Evolutionary conservation across 768 basidiomycete species (phyloP).

Genomic region (Mycena haematopus): DNA sequence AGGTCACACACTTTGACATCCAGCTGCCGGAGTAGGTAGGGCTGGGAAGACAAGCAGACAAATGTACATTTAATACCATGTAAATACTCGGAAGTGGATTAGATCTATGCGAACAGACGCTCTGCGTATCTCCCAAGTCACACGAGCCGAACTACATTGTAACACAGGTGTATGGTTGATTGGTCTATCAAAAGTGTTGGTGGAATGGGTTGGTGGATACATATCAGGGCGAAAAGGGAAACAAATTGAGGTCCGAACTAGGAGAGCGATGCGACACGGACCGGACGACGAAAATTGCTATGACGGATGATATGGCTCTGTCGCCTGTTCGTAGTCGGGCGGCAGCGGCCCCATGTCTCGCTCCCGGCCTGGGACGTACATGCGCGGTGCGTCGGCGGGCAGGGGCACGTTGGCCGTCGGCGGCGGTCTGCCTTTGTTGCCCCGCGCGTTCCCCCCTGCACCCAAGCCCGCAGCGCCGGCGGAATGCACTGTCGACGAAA

Average conservation of each 20-base stretch:
- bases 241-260: background rate
- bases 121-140: background rate
- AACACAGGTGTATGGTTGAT: no score
- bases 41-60: background rate
- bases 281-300: no score
- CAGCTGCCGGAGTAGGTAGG: slow-evolving; percentile 39
- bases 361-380: slow-evolving; percentile 24
- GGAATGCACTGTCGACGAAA: slow-evolving; percentile 12
- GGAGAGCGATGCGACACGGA: no score
- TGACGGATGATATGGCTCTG: background rate
- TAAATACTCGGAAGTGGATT: background rate
- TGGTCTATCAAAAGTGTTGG: no score
- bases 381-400: slow-evolving; percentile 15
- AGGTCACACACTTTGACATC: slow-evolving; percentile 80
- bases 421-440: slow-evolving; percentile 16
- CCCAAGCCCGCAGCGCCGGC: slow-evolving; percentile 21
- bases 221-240: background rate
- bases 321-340: slow-evolving; percentile 27
- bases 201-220: no score
- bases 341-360: slow-evolving; percentile 25
- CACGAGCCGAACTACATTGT: background rate
- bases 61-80: slow-evolving; percentile 4
- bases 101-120: background rate
- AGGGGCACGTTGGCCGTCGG: slow-evolving; percentile 23
- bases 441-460: background rate